Evolutionary conservation across 2,329 filamentous ascomycete genomes (phyloP), one percentile per base, ranked within the genome.

Genomic region (Fusarium robinianum): DNA sequence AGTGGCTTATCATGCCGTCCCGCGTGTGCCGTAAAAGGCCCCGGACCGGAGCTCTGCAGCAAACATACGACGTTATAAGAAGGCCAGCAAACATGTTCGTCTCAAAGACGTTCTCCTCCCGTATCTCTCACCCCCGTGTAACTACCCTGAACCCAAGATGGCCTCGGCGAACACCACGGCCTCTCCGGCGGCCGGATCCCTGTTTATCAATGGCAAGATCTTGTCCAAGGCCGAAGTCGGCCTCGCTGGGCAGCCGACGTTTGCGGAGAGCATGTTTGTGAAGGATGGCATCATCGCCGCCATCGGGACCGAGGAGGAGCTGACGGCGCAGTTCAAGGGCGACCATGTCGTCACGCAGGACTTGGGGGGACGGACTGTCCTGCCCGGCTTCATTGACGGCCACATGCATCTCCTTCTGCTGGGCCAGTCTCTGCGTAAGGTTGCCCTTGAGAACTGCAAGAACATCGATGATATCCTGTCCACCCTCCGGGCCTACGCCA

Each of bases 301-400:
- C 18, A 56, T 72, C 39, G 69, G 69, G 5, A 51, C 65, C 5
- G 55, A 56, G 5, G 47, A 58, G 0, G 61, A 68, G 1, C 34
- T 62, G 1, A 37, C 51, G 2, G 67, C 65, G 4, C 57, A 53
- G 8, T 34, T 45, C 16, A 39, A 41, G 1, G 22, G 29, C 2
- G 29, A 29, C 6, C 36, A 49, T 11, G 26, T 51, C 11, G 7
- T 33, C 8, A 56, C 48, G 1, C 55, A 57, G 18, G 62, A 72
- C 21, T 40, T 72, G 3, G 37, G 35, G 2, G 66, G 68, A 2
- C 59, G 58, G 15, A 70, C 68, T 2, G 65, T 81, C 3, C 66
- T 81, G 2, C 78, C 79, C 0, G 73, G 78, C 10, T 81, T 82
- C 63, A 74, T 81, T 25, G 79, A 82, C 46, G 77, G 76, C 5